Percentiles rank a stretch among this genome's conserved stretches.
These are phyloP conservation scores for Yamadazyma oceani DNA, from an alignment of 1,139 yeast species.

Conservation along the genomic window DNA sequence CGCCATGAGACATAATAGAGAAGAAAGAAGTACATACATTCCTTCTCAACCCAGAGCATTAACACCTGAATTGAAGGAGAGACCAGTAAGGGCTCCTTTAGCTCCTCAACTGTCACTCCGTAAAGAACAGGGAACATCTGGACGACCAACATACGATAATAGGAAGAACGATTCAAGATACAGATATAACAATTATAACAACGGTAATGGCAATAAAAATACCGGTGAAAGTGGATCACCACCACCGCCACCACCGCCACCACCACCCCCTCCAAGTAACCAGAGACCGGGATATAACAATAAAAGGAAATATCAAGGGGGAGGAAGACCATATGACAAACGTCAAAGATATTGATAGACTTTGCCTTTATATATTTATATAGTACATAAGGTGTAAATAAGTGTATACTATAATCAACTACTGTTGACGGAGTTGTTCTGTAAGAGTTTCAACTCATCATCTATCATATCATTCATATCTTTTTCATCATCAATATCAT, in stretches of 20 bases:
- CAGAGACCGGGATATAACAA: slow-evolving; percentile 12
- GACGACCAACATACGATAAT: slow-evolving; percentile 2
- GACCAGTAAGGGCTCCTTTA: slow-evolving; percentile 7
- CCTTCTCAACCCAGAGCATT: slow-evolving; percentile 4
- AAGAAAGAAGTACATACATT: not conserved
- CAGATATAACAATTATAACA: not conserved
- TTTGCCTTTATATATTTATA: not conserved
- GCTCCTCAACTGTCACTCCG: slow-evolving; percentile 14
- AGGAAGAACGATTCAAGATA: slow-evolving; percentile 1
- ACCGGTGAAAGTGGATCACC: not conserved
- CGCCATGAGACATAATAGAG: not conserved
- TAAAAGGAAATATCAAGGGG: slow-evolving; percentile 26
- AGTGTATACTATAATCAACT: not conserved
- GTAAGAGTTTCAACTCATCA: slow-evolving; percentile 23
- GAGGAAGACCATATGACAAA: slow-evolving; percentile 33
- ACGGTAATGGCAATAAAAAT: not conserved
- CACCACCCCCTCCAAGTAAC: slow-evolving; percentile 19
- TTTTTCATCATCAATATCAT: slow-evolving; percentile 29
- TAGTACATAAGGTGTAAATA: not conserved
- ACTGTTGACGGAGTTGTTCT: slow-evolving; percentile 6
- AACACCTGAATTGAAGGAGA: slow-evolving; percentile 3
- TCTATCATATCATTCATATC: slow-evolving; percentile 31
- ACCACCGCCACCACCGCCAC: slow-evolving; percentile 13
- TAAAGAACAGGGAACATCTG: slow-evolving; percentile 1
- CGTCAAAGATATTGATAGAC: slow-evolving; percentile 27